A percentile compares a stretch with the other conserved stretches of the same genome.
phyloP scores from a whole-genome alignment of 441 rosid species.

The Flueggea neowawraea region DNA sequence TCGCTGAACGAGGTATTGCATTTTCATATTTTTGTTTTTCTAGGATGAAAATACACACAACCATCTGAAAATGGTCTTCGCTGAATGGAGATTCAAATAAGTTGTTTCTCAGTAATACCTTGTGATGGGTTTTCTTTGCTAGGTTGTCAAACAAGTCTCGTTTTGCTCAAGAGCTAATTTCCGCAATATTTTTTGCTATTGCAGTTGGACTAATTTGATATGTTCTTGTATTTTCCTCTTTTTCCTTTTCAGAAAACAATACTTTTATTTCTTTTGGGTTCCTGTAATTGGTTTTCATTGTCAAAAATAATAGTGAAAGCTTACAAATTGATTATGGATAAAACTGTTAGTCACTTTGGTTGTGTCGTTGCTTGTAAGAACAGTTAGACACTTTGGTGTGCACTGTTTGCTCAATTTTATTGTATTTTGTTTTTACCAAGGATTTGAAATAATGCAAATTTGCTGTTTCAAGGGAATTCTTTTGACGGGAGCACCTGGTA shows the following conservation, averaged over 20 bases:
- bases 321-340: neutral
- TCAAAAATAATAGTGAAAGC: neutral
- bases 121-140: slow-evolving; percentile 14
- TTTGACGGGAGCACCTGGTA: too few species aligned
- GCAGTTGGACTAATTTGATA: slow-evolving; percentile 89
- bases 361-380: neutral
- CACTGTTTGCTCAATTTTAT: too few species aligned
- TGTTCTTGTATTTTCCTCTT: slow-evolving; percentile 12
- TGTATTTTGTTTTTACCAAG: too few species aligned
- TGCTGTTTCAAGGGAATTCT: too few species aligned
- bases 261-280: neutral
- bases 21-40: too few species aligned
- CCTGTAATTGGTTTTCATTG: too few species aligned
- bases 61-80: too few species aligned
- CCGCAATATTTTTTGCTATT: slow-evolving; percentile 81
- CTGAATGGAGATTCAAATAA: too few species aligned
- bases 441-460: too few species aligned
- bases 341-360: too few species aligned
- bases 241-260: slow-evolving; percentile 3
- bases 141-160: slow-evolving; percentile 92
- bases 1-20: too few species aligned
- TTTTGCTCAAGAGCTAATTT: slow-evolving; percentile 83
- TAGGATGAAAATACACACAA: too few species aligned
- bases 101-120: neutral
- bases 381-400: neutral